Evolutionary conservation across 2,329 filamentous ascomycete species (phyloP).

Genomic region (Paecilomyces variotii): DNA sequence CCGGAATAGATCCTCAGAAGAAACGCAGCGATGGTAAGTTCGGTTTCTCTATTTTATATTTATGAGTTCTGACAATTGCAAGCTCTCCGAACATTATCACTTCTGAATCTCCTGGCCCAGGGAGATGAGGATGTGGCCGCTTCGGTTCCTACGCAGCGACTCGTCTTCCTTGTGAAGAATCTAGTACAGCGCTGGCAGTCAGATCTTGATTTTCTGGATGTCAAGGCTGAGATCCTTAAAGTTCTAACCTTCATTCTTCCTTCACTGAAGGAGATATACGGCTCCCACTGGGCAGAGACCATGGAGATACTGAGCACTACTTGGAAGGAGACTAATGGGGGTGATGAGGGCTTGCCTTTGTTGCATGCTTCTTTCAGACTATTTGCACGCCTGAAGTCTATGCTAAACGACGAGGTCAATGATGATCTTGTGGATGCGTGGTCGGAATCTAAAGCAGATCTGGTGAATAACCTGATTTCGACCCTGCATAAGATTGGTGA

Average conservation of each 20-base stretch:
- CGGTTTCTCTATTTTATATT: not conserved
- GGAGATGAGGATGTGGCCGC: conserved; percentile 41
- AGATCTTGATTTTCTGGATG: conserved; percentile 39
- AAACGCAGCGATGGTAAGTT: conserved; percentile 35
- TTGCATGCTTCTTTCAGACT: conserved; percentile 68
- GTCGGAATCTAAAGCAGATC: conserved; percentile 48
- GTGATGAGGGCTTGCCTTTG: conserved; percentile 51
- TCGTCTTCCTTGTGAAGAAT: conserved; percentile 76
- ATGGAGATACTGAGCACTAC: conserved; percentile 52
- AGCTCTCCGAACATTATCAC: conserved; percentile 43
- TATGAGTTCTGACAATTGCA: conserved; percentile 7
- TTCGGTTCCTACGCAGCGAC: conserved; percentile 50
- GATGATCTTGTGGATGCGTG: conserved; percentile 78
- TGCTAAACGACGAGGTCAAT: conserved; percentile 60
- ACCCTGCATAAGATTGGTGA: conserved; percentile 34
- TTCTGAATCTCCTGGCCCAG: conserved; percentile 48
- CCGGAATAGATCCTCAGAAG: conserved; percentile 42
- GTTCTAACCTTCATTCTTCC: conserved; percentile 55
- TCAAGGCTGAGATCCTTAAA: conserved; percentile 34
- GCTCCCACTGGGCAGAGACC: conserved; percentile 70
- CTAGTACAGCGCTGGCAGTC: conserved; percentile 64
- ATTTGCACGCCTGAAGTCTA: conserved; percentile 52
- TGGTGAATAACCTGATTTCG: conserved; percentile 49
- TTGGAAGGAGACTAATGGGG: conserved; percentile 45
- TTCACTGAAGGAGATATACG: conserved; percentile 72